These are phyloP conservation scores for Populus hybrid DNA, from an alignment of 441 rosid species.

Conservation along the genomic window DNA sequence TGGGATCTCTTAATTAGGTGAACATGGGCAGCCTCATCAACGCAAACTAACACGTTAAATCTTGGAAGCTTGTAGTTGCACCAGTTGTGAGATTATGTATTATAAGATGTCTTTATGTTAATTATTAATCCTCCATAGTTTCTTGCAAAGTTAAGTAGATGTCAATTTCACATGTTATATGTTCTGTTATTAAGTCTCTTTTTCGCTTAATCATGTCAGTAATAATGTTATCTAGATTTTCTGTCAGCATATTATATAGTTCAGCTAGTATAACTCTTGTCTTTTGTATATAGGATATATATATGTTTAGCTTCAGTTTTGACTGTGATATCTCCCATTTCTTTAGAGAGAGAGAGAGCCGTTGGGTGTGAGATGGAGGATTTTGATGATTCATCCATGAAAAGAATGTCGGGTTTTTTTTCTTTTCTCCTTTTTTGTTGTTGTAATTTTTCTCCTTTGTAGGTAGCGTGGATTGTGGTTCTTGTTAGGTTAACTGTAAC, in stretches of 20 bases:
- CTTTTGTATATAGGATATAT: no score
- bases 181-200: background rate
- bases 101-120: background rate
- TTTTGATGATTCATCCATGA: no score
- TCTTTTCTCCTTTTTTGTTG: no score
- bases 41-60: constrained; percentile 1
- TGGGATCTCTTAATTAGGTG: constrained; percentile 52
- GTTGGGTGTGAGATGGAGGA: no score
- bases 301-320: no score
- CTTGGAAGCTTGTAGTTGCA: constrained; percentile 14
- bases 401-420: no score
- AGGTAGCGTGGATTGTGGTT: constrained; percentile 1
- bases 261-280: no score
- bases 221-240: no score
- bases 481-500: constrained; percentile 46
- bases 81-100: constrained; percentile 11
- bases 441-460: no score
- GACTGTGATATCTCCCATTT: no score
- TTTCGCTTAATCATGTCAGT: background rate
- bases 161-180: background rate
- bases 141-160: background rate
- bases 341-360: no score
- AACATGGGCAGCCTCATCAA: constrained; percentile 1
- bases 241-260: no score
- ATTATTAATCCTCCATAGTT: background rate